A percentile compares a stretch with the other conserved stretches of the same genome.
Conservation (phyloP, 305 asterid species). For the Solanum hybrid region DNA sequence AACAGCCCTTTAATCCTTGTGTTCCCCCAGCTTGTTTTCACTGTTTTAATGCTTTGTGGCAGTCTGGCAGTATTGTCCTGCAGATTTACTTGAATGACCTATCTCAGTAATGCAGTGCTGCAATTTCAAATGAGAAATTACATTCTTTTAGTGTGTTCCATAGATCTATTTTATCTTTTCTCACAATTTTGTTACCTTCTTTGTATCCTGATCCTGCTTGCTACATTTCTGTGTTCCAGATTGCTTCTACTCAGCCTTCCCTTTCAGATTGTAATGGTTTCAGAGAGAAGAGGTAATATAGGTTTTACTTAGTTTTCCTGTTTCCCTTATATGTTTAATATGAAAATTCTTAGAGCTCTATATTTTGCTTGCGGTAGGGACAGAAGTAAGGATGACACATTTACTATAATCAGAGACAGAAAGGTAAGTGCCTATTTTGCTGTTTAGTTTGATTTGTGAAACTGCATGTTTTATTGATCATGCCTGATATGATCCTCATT, state of each 20-base stretch:
- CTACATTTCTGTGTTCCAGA: constrained; percentile 24
- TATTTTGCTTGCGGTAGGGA: constrained; percentile 31
- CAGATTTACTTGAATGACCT: background rate
- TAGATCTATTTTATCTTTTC: background rate
- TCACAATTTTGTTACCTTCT: background rate
- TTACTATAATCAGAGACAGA: constrained; percentile 51
- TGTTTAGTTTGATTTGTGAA: background rate
- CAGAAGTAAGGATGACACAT: constrained; percentile 46
- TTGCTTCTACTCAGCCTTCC: constrained; percentile 26
- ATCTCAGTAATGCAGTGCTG: background rate
- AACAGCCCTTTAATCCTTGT: background rate
- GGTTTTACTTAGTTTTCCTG: background rate
- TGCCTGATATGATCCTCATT: background rate
- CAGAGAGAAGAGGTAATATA: constrained; percentile 48
- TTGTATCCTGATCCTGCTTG: constrained; percentile 1
- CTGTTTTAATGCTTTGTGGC: background rate
- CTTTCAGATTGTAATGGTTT: constrained; percentile 44
- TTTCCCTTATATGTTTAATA: background rate
- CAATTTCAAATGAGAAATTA: background rate
- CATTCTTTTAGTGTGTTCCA: background rate
- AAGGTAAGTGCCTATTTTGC: constrained; percentile 37
- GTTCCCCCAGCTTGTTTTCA: background rate
- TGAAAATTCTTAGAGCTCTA: constrained; percentile 1
- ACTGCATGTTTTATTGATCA: background rate
- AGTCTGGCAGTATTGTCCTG: background rate